These are phyloP conservation scores for Thalassiosira exigua DNA, from an alignment of 352 stramenopile species.

Conservation along the genomic window DNA sequence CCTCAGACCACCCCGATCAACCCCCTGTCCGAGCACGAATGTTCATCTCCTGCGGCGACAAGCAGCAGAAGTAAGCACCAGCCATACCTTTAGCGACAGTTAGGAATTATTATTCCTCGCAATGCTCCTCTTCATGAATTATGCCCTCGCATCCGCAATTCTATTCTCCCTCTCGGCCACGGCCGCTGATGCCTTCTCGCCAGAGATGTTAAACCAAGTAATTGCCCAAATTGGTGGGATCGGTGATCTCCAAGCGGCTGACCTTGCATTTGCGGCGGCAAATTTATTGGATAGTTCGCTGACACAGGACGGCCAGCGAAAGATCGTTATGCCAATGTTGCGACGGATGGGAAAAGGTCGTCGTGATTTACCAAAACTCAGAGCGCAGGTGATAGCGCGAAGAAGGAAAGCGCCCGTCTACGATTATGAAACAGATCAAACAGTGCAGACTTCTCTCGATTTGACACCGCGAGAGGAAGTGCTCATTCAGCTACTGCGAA, in stretches of 20 bases:
- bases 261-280: neutral
- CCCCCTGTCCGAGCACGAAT: too few relatives aligned
- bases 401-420: neutral
- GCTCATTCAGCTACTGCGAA: slow-evolving; percentile 16
- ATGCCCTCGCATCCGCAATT: too few relatives aligned
- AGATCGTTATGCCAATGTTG: neutral
- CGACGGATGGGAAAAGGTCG: neutral
- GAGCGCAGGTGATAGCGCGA: neutral
- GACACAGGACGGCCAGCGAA: neutral
- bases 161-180: too few relatives aligned
- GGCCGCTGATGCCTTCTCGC: slow-evolving; percentile 6
- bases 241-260: neutral
- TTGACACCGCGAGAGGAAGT: slow-evolving; percentile 20
- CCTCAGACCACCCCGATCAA: too few relatives aligned
- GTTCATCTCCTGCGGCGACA: too few relatives aligned
- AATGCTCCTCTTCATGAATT: too few relatives aligned
- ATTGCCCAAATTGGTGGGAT: neutral
- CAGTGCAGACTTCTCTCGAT: neutral
- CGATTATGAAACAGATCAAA: neutral
- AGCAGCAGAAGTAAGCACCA: too few relatives aligned
- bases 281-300: neutral
- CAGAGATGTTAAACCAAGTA: slow-evolving; percentile 1
- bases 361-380: neutral
- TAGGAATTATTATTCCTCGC: too few relatives aligned
- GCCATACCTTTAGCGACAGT: too few relatives aligned